These are phyloP conservation scores for Cyberlindnera petersonii DNA, from an alignment of 805 yeast genomes.

Conservation along the genomic window DNA sequence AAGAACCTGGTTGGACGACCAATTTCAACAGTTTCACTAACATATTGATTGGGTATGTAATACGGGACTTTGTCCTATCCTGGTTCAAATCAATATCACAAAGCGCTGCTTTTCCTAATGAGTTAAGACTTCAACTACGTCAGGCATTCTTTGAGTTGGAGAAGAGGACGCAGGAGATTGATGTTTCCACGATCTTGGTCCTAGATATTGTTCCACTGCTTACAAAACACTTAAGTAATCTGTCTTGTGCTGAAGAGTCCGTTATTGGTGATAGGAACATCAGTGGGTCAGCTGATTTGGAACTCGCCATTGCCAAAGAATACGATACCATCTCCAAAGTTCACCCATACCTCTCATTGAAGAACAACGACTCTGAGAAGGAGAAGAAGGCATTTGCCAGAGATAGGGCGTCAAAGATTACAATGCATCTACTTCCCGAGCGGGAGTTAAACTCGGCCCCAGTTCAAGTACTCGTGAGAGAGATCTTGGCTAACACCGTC, in stretches of 20 bases:
- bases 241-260: slow-evolving; percentile 37
- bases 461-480: slow-evolving; percentile 50
- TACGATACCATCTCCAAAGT: slow-evolving; percentile 38
- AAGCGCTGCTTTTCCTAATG: slow-evolving; percentile 36
- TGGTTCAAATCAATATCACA: slow-evolving; percentile 54
- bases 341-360: slow-evolving; percentile 52
- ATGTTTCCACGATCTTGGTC: slow-evolving; percentile 55
- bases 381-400: slow-evolving; percentile 51
- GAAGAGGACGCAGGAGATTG: slow-evolving; percentile 39
- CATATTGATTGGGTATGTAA: slow-evolving; percentile 41
- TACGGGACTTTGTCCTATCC: slow-evolving; percentile 48
- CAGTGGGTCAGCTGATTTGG: slow-evolving; percentile 35
- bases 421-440: slow-evolving; percentile 48
- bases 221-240: slow-evolving; percentile 58
- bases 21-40: slow-evolving; percentile 39
- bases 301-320: slow-evolving; percentile 39
- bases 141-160: slow-evolving; percentile 40
- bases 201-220: slow-evolving; percentile 58
- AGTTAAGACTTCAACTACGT: slow-evolving; percentile 41
- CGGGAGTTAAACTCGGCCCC: slow-evolving; percentile 43
- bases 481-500: slow-evolving; percentile 58
- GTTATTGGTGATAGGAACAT: slow-evolving; percentile 27
- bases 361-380: slow-evolving; percentile 32
- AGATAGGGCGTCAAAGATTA: slow-evolving; percentile 34
- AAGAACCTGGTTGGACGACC: slow-evolving; percentile 6